A percentile compares a stretch with the other conserved stretches of the same genome.
Conservation (phyloP, 2,329 filamentous ascomycete genomes). For the Bimuria novae-zelandiae region DNA sequence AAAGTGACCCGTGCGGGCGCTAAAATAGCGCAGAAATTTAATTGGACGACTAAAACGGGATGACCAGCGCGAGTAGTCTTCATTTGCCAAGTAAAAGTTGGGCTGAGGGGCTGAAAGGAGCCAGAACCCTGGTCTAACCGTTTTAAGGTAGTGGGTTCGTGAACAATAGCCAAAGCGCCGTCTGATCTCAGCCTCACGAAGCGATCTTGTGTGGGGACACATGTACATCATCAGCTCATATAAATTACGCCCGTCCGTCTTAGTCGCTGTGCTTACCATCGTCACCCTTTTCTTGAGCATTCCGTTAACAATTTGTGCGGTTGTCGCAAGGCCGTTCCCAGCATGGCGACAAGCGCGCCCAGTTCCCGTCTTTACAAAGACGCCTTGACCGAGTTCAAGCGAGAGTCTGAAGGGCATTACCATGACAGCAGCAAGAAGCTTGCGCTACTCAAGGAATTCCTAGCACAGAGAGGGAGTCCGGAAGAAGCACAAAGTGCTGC, state of each 20-base stretch:
- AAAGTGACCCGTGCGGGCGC: too few relatives aligned
- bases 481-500: neutral
- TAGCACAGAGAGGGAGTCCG: neutral
- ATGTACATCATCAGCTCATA: neutral
- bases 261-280: neutral
- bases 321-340: too few relatives aligned
- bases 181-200: neutral
- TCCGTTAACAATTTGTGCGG: too few relatives aligned
- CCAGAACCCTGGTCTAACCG: neutral
- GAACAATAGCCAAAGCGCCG: neutral
- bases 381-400: neutral
- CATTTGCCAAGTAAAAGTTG: neutral
- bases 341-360: neutral
- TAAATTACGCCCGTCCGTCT: neutral
- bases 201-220: too few relatives aligned
- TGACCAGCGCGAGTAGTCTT: neutral
- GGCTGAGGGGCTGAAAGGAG: neutral
- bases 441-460: neutral
- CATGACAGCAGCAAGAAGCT: neutral
- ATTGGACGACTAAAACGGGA: too few relatives aligned
- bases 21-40: too few relatives aligned
- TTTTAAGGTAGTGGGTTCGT: neutral
- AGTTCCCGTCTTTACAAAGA: neutral
- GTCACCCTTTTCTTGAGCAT: neutral
- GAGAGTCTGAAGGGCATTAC: neutral